Conservation (phyloP, 2,329 filamentous ascomycete genomes). For the Penicillium concentricum region DNA sequence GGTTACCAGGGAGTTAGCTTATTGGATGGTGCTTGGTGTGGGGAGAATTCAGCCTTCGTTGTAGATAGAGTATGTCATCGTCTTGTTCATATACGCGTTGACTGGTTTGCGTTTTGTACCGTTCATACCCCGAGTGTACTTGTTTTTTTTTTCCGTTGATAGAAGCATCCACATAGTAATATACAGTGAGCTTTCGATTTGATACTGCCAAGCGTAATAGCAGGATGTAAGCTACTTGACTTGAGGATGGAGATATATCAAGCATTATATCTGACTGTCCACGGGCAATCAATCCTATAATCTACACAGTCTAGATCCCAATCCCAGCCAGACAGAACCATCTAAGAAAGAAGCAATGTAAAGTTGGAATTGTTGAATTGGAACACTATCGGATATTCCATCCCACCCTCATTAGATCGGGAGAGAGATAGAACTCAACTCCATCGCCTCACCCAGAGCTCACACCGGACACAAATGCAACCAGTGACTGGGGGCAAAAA, state of each 20-base stretch:
- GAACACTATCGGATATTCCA: constrained; percentile 29
- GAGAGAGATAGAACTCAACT: constrained; percentile 24
- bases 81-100: not conserved
- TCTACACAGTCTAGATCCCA: not conserved
- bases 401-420: constrained; percentile 27
- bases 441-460: constrained; percentile 20
- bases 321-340: not conserved
- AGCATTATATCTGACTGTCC: not conserved
- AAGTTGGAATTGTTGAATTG: constrained; percentile 28
- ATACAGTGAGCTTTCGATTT: too few relatives aligned
- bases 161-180: not conserved
- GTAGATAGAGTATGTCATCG: constrained; percentile 9
- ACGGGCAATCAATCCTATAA: not conserved
- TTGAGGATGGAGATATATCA: not conserved
- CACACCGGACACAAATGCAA: constrained; percentile 19
- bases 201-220: not conserved
- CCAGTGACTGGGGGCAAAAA: constrained; percentile 23
- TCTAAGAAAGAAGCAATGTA: constrained; percentile 9
- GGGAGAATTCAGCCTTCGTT: constrained; percentile 63
- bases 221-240: not conserved
- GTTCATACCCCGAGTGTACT: constrained; percentile 17
- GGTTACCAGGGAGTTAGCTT: constrained; percentile 85
- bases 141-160: not conserved
- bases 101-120: constrained; percentile 8
- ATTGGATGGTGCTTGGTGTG: constrained; percentile 91